Percentiles rank a stretch among this genome's conserved stretches.
Evolutionary conservation across 495 filamentous ascomycete species (phyloP).

Genomic region (Podospora tetraspora): DNA sequence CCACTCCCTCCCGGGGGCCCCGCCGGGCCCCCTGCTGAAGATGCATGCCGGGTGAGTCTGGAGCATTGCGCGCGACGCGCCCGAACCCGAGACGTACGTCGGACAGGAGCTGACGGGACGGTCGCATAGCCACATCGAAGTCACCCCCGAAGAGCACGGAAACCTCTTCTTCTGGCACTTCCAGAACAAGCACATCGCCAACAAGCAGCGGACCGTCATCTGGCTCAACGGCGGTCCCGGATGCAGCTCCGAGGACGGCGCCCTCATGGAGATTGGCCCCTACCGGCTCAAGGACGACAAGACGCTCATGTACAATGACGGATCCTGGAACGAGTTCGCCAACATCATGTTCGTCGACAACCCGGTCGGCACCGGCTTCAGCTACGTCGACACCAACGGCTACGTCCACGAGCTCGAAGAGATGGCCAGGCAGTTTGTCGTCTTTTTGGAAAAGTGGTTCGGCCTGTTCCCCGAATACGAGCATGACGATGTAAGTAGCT

Average conservation of each 20-base stretch:
- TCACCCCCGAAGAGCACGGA: constrained; percentile 75
- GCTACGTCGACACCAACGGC: constrained; percentile 83
- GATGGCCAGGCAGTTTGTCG: constrained; percentile 84
- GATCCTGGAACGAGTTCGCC: constrained; percentile 95
- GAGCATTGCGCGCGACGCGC: neutral
- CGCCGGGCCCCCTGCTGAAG: constrained; percentile 73
- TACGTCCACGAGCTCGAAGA: constrained; percentile 78
- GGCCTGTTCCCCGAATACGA: constrained; percentile 86
- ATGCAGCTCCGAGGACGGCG: constrained; percentile 94
- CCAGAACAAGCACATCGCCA: constrained; percentile 90
- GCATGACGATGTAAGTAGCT: constrained; percentile 74
- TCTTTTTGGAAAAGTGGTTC: constrained; percentile 89
- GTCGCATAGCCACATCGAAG: constrained; percentile 74
- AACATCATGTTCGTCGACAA: constrained; percentile 96
- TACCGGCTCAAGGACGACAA: constrained; percentile 76
- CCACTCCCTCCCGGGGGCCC: constrained; percentile 74
- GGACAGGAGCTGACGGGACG: constrained; percentile 15
- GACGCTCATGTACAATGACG: constrained; percentile 73
- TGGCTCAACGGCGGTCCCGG: constrained; percentile 97
- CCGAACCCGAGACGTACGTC: neutral
- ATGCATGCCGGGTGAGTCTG: constrained; percentile 92
- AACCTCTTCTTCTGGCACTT: constrained; percentile 99
- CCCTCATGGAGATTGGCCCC: constrained; percentile 95
- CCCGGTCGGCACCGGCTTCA: constrained; percentile 93
- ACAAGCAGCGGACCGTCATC: constrained; percentile 85